A percentile compares a stretch with the other conserved stretches of the same genome.
phyloP scores from a whole-genome alignment of 441 rosid species.

The Adansonia grandidieri region DNA sequence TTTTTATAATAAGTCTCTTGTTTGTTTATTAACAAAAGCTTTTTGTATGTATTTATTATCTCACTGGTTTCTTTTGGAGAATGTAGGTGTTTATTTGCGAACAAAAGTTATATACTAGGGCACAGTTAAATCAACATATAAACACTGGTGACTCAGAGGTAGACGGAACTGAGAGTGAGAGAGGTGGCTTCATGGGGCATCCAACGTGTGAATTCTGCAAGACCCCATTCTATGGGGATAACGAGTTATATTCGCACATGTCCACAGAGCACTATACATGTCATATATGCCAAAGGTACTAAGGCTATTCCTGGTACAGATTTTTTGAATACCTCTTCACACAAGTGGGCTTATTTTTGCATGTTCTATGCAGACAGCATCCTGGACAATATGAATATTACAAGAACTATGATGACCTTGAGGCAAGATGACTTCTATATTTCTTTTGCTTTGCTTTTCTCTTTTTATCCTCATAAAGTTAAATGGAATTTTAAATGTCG shows the following conservation, averaged over 20 bases:
- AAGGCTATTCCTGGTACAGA: neutral
- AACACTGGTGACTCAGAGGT: slow-evolving; percentile 87
- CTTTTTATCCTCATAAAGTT: neutral
- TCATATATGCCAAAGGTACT: slow-evolving; percentile 88
- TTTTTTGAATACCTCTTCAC: slow-evolving; percentile 7
- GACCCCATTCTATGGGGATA: slow-evolving; percentile 87
- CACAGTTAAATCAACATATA: slow-evolving; percentile 83
- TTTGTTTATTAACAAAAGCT: neutral
- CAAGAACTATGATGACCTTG: slow-evolving; percentile 88
- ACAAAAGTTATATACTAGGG: slow-evolving; percentile 78
- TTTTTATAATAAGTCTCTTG: neutral
- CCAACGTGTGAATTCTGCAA: slow-evolving; percentile 92
- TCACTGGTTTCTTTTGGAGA: slow-evolving; percentile 23
- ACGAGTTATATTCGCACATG: slow-evolving; percentile 90
- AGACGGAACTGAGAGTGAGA: slow-evolving; percentile 94
- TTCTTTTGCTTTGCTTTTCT: neutral
- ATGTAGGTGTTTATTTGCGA: slow-evolving; percentile 85
- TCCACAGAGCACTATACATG: slow-evolving; percentile 90
- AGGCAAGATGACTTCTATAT: slow-evolving; percentile 49
- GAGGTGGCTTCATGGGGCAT: slow-evolving; percentile 94
- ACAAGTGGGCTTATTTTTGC: slow-evolving; percentile 1
- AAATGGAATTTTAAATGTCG: neutral
- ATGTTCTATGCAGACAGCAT: slow-evolving; percentile 65
- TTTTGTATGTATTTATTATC: slow-evolving; percentile 8
- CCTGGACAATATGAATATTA: slow-evolving; percentile 92